Evolutionary conservation across 2,329 filamentous ascomycete genomes (phyloP).

Genomic region (Sarocladium brachiariae): DNA sequence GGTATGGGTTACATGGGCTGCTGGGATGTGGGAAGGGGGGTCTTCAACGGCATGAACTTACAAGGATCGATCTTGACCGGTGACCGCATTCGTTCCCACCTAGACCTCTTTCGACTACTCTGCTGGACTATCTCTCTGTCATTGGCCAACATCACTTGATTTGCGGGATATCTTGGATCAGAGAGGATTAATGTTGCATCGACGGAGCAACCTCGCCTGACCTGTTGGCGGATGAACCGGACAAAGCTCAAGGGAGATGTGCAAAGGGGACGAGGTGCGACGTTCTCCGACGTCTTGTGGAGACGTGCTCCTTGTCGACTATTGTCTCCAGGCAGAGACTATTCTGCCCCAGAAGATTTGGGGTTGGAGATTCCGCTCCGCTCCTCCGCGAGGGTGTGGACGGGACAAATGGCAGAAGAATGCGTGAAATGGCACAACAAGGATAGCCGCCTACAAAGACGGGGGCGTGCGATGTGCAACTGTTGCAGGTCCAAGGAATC

Average conservation of each 20-base stretch:
- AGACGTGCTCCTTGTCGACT: neutral
- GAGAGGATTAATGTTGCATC: too few relatives aligned
- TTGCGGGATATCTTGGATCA: neutral
- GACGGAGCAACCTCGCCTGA: too few relatives aligned
- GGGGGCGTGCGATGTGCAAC: too few relatives aligned
- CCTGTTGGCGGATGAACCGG: too few relatives aligned
- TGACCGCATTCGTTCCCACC: neutral
- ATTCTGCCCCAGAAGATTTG: neutral
- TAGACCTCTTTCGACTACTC: neutral
- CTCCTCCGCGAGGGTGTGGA: constrained; percentile 6
- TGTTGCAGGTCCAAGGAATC: too few relatives aligned
- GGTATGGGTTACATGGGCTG: neutral
- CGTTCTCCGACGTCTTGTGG: neutral
- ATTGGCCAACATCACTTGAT: neutral
- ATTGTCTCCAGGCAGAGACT: neutral
- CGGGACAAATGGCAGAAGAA: too few relatives aligned
- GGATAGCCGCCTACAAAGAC: too few relatives aligned
- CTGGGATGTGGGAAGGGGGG: neutral
- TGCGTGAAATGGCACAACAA: neutral
- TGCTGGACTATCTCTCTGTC: neutral
- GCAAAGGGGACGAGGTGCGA: neutral
- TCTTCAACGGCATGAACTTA: neutral
- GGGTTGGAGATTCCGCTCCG: constrained; percentile 4
- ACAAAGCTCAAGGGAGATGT: neutral
- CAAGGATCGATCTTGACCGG: neutral